Evolutionary conservation across 495 filamentous ascomycete genomes (phyloP), one percentile per base, ranked within the genome.

Genomic region (Aspergillus olivimuriae): DNA sequence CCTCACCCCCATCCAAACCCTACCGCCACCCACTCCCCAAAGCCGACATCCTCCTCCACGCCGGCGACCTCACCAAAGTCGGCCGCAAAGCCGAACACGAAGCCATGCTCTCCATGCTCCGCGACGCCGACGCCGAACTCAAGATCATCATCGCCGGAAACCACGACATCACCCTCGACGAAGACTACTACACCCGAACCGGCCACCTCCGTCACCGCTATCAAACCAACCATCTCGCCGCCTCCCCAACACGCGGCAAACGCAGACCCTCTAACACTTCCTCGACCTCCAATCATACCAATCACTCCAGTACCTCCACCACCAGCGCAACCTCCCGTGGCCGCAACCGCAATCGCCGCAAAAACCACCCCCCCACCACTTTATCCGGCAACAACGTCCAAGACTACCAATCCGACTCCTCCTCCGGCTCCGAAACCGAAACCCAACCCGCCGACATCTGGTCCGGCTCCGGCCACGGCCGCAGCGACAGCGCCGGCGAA

Each of bases 111-210:
- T 40, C 63, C 2, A 72, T 85, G 54, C 65, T 92, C 11, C 55
- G 57, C 12, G 50, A 40, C 0, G 74, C 81, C 41, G 52, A 76
- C 4, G 85, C 87, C 0, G 75, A 81, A 15, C 61, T 89, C 4
- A 94, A 90, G 47, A 63, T 94, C 26, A 78, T 90, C 24, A 88
- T 94, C 39, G 78, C 87, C 1, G 87, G 87, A 0, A 90, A 91
- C 58, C 87, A 90, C 61, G 86, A 91, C 55, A 74, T 85, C 43
- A 77, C 77, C 0, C 75, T 90, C 3, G 84, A 92, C 55, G 58
- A 61, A 20, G 60, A 73, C 2, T 73, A 72, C 50, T 80, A 76
- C 48, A 40, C 51, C 4, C 34, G 21, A 2, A 44, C 51, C 12
- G 69, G 69, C 8, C 56, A 62, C 34, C 34, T 19, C 16, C 53